Evolutionary conservation across 2,329 filamentous ascomycete genomes (phyloP).

Genomic region (Sclerotinia spermophila): DNA sequence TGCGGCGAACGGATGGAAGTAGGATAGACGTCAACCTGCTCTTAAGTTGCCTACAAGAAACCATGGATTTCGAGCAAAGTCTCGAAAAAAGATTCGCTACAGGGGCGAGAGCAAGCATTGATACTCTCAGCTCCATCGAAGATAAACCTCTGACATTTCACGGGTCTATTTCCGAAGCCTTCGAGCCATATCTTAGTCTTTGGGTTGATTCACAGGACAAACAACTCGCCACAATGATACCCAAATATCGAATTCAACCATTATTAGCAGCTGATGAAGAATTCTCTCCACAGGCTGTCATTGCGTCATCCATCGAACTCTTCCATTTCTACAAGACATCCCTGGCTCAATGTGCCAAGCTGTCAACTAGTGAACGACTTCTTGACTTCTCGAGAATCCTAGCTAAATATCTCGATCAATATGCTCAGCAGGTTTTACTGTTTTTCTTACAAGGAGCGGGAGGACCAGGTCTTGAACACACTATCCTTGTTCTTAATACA

Average conservation of each 20-base stretch:
- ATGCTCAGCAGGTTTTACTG: constrained; percentile 87
- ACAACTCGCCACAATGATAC: constrained; percentile 78
- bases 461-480: constrained; percentile 65
- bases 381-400: constrained; percentile 81
- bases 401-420: constrained; percentile 91
- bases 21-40: constrained; percentile 86
- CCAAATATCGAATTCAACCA: constrained; percentile 80
- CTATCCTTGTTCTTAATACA: constrained; percentile 86
- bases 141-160: constrained; percentile 76
- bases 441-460: constrained; percentile 54
- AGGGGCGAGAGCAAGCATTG: constrained; percentile 74
- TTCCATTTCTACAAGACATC: constrained; percentile 97
- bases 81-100: constrained; percentile 79
- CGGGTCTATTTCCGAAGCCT: constrained; percentile 90
- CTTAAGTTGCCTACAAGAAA: constrained; percentile 87
- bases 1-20: constrained; percentile 71
- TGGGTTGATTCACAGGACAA: constrained; percentile 98
- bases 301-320: constrained; percentile 89
- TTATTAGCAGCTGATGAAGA: constrained; percentile 82
- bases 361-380: constrained; percentile 85
- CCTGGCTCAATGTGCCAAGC: constrained; percentile 89
- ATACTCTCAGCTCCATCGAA: constrained; percentile 78
- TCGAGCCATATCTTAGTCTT: constrained; percentile 92
- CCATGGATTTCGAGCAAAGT: constrained; percentile 91
- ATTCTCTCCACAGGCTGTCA: constrained; percentile 84